Conservation (phyloP, 805 yeast genomes). For the Candida chauliodis region DNA sequence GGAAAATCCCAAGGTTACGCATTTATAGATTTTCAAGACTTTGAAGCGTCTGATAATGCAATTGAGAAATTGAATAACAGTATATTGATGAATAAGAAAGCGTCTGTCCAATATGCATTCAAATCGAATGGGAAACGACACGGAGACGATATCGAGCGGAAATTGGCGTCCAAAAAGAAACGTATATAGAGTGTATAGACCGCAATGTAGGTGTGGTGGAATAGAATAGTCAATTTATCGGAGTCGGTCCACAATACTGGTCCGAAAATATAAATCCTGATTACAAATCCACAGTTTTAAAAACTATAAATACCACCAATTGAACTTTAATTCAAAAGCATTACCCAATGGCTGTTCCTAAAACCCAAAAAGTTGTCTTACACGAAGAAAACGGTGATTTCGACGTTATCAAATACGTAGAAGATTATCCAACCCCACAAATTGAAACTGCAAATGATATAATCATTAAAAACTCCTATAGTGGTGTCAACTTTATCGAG, state of each 20-base stretch:
- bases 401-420: slow-evolving; percentile 54
- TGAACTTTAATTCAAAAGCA: too few species aligned
- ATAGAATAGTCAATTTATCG: too few species aligned
- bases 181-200: too few species aligned
- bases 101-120: slow-evolving; percentile 66
- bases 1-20: slow-evolving; percentile 62
- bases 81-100: slow-evolving; percentile 61
- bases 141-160: slow-evolving; percentile 77
- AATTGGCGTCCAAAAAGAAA: slow-evolving; percentile 59
- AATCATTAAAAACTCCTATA: slow-evolving; percentile 66
- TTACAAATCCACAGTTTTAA: slow-evolving; percentile 1
- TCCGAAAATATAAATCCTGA: neutral
- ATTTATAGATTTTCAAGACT: slow-evolving; percentile 59
- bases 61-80: slow-evolving; percentile 65
- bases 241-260: too few species aligned
- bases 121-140: slow-evolving; percentile 59
- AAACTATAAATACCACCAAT: neutral
- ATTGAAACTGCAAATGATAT: slow-evolving; percentile 51
- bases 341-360: slow-evolving; percentile 46
- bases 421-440: slow-evolving; percentile 56
- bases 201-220: too few species aligned
- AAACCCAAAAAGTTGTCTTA: slow-evolving; percentile 54
- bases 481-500: slow-evolving; percentile 84
- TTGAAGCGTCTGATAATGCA: slow-evolving; percentile 69
- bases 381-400: slow-evolving; percentile 52